Percentiles rank a stretch among this genome's conserved stretches.
Conservation (phyloP, 805 yeast genomes). For the Cyberlindnera misumaiensis region DNA sequence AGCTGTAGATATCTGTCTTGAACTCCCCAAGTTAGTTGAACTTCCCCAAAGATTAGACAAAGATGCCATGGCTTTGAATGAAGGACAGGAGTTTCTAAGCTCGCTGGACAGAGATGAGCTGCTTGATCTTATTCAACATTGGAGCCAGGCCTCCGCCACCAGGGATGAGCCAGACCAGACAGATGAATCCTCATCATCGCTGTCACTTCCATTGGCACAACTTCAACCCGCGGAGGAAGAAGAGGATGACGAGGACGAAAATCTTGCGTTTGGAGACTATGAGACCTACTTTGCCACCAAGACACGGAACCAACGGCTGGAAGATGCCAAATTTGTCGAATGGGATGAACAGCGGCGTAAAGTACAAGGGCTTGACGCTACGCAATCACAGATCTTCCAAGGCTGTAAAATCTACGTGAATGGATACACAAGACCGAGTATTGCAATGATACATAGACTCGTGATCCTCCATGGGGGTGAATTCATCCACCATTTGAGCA, state of each 20-base stretch:
- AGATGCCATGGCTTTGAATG: too few species aligned
- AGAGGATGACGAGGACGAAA: not conserved
- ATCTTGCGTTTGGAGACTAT: slow-evolving; percentile 57
- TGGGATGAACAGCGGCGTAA: slow-evolving; percentile 39
- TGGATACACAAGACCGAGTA: slow-evolving; percentile 83
- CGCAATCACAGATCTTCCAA: slow-evolving; percentile 38
- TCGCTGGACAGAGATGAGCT: slow-evolving; percentile 34
- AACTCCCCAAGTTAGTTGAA: too few species aligned
- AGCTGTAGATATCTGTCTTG: not conserved
- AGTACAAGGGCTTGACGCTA: slow-evolving; percentile 8
- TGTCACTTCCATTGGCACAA: slow-evolving; percentile 14
- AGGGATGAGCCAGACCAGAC: not conserved
- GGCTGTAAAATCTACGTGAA: slow-evolving; percentile 73
- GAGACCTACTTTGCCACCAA: slow-evolving; percentile 60
- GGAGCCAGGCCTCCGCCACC: slow-evolving; percentile 22
- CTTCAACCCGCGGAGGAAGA: not conserved
- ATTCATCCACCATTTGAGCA: slow-evolving; percentile 58
- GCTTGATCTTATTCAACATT: slow-evolving; percentile 28
- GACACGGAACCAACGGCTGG: slow-evolving; percentile 51
- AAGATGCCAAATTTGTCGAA: slow-evolving; percentile 41
- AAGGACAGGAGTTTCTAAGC: slow-evolving; percentile 15
- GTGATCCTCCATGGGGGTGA: slow-evolving; percentile 77
- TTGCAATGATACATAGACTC: slow-evolving; percentile 60
- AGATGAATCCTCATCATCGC: slow-evolving; percentile 1
- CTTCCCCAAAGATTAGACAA: too few species aligned